Evolutionary conservation across 257 asterid genomes (phyloP), one percentile per base, ranked within the genome.

Genomic region (Craterostigma plantagineum): DNA sequence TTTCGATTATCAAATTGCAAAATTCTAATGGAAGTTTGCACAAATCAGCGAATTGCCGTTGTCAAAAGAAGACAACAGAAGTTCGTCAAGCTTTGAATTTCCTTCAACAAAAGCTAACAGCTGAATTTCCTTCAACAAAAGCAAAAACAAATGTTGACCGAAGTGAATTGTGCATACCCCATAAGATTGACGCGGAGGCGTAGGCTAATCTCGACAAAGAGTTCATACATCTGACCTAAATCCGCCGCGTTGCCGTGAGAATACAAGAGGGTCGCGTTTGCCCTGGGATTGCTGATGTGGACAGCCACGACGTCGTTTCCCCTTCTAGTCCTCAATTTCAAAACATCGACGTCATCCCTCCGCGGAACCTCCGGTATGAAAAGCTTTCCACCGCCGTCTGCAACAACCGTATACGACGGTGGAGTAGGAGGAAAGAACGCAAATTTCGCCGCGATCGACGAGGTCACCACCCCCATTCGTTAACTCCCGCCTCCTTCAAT

Each of bases 231-330:
- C 94, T 90, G 99, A 3, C 96, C 94, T 66, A 90, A 72, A 67
- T 90, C 99, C 41, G 99, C 96, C 51, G 96, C 99, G 75, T 90
- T 90, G 7, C 99, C 94, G 53, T 90, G 99, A 36, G 96, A 90
- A 51, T 90, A 90, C 7, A 90, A 87, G 66, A 90, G 54, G 0
- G 99, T 90, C 10, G 91, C 77, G 9, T 72, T 67, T 27, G 99
- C 91, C 66, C 80, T 83, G 1, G 91, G 87, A 59, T 83, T 92
- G 49, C 63, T 65, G 66, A 90, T 76, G 63, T 77, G 86, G 40
- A 80, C 77, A 18, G 96, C 92, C 18, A 77, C 87, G 52, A 83
- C 70, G 49, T 90, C 94, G 63, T 90, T 90, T 4, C 94, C 94
- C 10, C 92, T 72, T 14, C 92, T 82, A 61, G 99, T 90, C 62